Evolutionary conservation across 148 eudicot species (phyloP).

Genomic region (Bassia scoparia): DNA sequence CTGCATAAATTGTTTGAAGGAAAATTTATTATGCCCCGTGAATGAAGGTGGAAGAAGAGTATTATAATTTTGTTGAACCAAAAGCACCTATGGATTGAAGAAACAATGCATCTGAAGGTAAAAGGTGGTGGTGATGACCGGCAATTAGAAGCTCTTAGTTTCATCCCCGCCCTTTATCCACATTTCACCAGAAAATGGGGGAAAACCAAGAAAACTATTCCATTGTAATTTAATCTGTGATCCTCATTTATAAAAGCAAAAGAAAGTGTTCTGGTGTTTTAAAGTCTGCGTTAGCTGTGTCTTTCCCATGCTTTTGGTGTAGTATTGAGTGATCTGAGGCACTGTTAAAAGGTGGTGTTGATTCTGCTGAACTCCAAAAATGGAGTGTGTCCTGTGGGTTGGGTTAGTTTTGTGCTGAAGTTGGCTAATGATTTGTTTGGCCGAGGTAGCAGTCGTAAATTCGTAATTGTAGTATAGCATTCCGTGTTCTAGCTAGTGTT

Average conservation of each 20-base stretch:
- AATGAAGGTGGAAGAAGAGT: background rate
- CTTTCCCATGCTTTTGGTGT: background rate
- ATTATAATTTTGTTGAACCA: conserved; percentile 7
- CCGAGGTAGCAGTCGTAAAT: too few relatives aligned
- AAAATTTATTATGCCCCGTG: background rate
- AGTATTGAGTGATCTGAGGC: too few relatives aligned
- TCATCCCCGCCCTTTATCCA: background rate
- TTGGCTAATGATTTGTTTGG: too few relatives aligned
- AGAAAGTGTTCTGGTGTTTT: background rate
- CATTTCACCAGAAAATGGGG: background rate
- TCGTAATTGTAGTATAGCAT: too few relatives aligned
- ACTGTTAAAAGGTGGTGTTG: too few relatives aligned
- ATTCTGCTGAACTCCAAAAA: too few relatives aligned
- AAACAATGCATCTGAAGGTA: background rate
- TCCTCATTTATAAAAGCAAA: conserved; percentile 1
- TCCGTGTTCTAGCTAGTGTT: too few relatives aligned
- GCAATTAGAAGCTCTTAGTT: conserved; percentile 1
- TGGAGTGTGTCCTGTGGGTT: too few relatives aligned
- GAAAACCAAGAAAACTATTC: background rate
- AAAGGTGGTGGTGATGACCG: background rate
- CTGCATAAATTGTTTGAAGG: background rate
- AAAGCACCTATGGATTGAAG: background rate
- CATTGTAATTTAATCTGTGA: conserved; percentile 1
- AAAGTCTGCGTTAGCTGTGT: background rate
- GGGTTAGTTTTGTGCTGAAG: too few relatives aligned